Evolutionary conservation across 495 filamentous ascomycete species (phyloP).

Genomic region (Penicillium herquei): DNA sequence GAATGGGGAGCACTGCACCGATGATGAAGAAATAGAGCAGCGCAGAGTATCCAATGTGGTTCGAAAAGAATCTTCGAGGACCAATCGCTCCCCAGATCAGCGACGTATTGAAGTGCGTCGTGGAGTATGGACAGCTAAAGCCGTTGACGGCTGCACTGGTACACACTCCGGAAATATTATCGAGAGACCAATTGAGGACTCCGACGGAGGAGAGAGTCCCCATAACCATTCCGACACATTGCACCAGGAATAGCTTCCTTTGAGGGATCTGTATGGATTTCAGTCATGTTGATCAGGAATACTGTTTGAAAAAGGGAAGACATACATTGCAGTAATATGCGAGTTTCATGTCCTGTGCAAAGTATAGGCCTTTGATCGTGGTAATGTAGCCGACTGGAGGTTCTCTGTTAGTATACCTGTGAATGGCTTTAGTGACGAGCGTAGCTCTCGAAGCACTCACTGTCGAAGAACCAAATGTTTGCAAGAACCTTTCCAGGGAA

Average conservation of each 20-base stretch:
- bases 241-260: constrained; percentile 66
- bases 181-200: constrained; percentile 83
- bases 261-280: constrained; percentile 57
- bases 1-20: constrained; percentile 67
- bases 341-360: constrained; percentile 81
- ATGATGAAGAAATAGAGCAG: constrained; percentile 71
- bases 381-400: constrained; percentile 71
- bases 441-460: background rate
- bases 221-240: constrained; percentile 60
- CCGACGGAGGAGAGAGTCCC: constrained; percentile 69
- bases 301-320: background rate
- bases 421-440: background rate
- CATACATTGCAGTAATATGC: constrained; percentile 77
- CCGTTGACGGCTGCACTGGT: constrained; percentile 72
- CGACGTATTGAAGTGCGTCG: constrained; percentile 81
- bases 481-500: constrained; percentile 85
- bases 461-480: constrained; percentile 72
- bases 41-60: constrained; percentile 50
- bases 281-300: background rate
- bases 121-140: constrained; percentile 81
- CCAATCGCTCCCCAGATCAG: constrained; percentile 89
- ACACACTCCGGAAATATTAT: constrained; percentile 71
- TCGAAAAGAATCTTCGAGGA: constrained; percentile 58
- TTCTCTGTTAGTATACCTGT: background rate
- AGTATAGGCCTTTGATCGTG: constrained; percentile 80